Evolutionary conservation across 75 land plant species (phyloP), one percentile per base, ranked within the genome.

Genomic region (Sequoiadendron giganteum): DNA sequence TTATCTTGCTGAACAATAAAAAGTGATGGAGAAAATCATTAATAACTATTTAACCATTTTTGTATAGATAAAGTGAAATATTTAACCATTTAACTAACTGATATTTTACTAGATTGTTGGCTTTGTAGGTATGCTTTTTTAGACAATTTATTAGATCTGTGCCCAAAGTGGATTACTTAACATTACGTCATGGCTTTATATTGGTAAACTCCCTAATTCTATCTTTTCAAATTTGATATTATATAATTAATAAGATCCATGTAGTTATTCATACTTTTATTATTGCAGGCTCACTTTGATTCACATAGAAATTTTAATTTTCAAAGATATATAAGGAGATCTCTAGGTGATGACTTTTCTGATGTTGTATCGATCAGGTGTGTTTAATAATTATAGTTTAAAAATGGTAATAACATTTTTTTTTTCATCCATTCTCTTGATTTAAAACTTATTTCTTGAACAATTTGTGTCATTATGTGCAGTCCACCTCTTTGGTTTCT

Each of bases 171-270:
- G 99, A 98, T 76, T 98, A 96, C 89, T 81, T 95, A 83, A 93
- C 97, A 36, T 85, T 97, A 75, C 95, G 99, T 15, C 88, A 95
- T 91, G 97, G 97, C 0, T 97, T 97, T 88, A 93, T 97, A 85
- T 76, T 43, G 80, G 99, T 97, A 56, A 90, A 93, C 84, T 52
- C 13, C 52, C 81, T 45, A 0, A 34, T 3, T 0, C 39, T 15
- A 52, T 3, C 2, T 0, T 52, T 52, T 52, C 3, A 13, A 52
- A 1, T 52, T 52, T 52, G 1, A 52, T 52, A 14, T 52, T 52
- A 2, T 52, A 14, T 52, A 52, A 2, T 52, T 52, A 52, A 3
- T 0, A 52, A 52, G 15, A 14, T 3, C 13, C 16, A 1, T 52
- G 2, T 52, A 52, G 55, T 52, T 52, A 52, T 52, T 16, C 11